These are phyloP conservation scores for Colletotrichum paranaense DNA, from an alignment of 2,329 filamentous ascomycete genomes.

Conservation along the genomic window DNA sequence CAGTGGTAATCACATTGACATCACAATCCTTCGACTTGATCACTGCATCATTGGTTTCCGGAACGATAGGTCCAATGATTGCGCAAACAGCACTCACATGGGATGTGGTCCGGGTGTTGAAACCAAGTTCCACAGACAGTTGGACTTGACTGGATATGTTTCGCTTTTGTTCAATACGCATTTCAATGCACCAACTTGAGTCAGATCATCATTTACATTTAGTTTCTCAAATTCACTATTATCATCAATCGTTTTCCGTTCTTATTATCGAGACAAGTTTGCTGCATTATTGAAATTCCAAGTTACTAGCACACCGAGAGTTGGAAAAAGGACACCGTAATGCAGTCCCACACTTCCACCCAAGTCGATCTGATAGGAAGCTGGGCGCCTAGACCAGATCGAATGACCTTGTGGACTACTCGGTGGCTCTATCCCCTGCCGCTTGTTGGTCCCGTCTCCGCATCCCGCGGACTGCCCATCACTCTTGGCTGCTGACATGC, in stretches of 20 bases:
- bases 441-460: not conserved
- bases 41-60: not conserved
- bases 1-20: not conserved
- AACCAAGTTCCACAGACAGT: not conserved
- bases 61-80: not conserved
- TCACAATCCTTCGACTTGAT: not conserved
- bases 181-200: not conserved
- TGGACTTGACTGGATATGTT: not conserved
- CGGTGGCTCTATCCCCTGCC: not conserved
- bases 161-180: not conserved
- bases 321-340: no score
- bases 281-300: no score
- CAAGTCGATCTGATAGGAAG: no score
- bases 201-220: not conserved
- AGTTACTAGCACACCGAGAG: no score
- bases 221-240: not conserved
- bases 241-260: not conserved
- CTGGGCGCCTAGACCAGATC: no score
- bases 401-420: no score
- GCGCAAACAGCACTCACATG: not conserved
- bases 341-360: no score
- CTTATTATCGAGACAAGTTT: no score
- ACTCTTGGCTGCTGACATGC: constrained; percentile 19
- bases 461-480: constrained; percentile 1
- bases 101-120: not conserved